Percentiles rank a stretch among this genome's conserved stretches.
These are phyloP conservation scores for Basipetospora sp. DNA, from an alignment of 2,329 filamentous ascomycete genomes.

Conservation along the genomic window DNA sequence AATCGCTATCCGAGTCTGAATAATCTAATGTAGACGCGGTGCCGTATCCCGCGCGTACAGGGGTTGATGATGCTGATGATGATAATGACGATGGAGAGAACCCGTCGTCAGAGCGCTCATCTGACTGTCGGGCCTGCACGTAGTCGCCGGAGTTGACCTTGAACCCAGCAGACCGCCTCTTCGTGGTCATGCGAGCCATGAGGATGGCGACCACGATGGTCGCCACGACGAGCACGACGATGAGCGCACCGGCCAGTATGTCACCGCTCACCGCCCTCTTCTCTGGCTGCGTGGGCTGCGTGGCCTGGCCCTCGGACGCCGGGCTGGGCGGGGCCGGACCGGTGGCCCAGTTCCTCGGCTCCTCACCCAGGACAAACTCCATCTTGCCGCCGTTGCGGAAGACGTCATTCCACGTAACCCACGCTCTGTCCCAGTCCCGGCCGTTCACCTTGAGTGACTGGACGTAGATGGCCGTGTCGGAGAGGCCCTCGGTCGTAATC, in stretches of 20 bases:
- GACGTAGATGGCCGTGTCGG: slow-evolving; percentile 39
- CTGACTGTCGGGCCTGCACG: no score
- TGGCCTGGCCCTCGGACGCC: not conserved
- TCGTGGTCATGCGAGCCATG: not conserved
- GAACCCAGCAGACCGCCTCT: no score
- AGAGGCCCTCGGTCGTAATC: slow-evolving; percentile 34
- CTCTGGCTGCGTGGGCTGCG: not conserved
- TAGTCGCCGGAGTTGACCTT: no score
- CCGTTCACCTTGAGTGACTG: slow-evolving; percentile 55
- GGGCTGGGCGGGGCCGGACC: slow-evolving; percentile 48
- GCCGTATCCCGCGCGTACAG: no score
- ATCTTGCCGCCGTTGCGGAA: slow-evolving; percentile 49
- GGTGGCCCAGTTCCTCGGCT: slow-evolving; percentile 40
- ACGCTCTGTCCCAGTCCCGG: slow-evolving; percentile 43
- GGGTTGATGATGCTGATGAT: no score
- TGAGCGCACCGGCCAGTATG: not conserved
- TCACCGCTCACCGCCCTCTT: not conserved
- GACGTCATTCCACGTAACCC: slow-evolving; percentile 52
- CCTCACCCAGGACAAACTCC: slow-evolving; percentile 46
- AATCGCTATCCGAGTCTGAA: slow-evolving; percentile 3
- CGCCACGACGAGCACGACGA: not conserved
- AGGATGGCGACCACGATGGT: not conserved
- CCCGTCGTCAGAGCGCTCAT: no score
- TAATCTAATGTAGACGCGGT: no score
- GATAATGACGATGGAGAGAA: no score